These are phyloP conservation scores for Amanita subjunquillea DNA, from an alignment of 768 basidiomycete species.

Conservation along the genomic window DNA sequence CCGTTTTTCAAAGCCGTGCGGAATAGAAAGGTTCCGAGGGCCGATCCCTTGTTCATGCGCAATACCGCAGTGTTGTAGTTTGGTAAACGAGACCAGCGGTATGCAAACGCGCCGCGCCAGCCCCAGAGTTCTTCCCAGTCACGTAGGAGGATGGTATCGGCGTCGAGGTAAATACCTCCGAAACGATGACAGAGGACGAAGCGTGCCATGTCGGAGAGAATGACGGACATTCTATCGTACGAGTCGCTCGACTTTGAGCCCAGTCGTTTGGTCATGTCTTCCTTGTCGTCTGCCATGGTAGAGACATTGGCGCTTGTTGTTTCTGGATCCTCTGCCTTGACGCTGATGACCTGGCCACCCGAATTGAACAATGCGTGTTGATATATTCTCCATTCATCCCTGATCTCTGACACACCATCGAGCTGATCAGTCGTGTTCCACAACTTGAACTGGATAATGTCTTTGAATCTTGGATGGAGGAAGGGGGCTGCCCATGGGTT, in stretches of 20 bases:
- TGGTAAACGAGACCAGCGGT: slow-evolving; percentile 86
- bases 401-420: slow-evolving; percentile 77
- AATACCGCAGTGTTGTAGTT: slow-evolving; percentile 94
- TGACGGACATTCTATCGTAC: slow-evolving; percentile 87
- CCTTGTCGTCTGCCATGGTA: slow-evolving; percentile 36
- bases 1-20: slow-evolving; percentile 85
- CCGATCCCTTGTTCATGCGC: slow-evolving; percentile 80
- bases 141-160: slow-evolving; percentile 84
- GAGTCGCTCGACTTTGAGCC: slow-evolving; percentile 82
- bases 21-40: slow-evolving; percentile 85
- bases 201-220: slow-evolving; percentile 93
- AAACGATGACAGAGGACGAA: slow-evolving; percentile 91
- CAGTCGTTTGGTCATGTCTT: slow-evolving; percentile 59
- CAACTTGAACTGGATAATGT: slow-evolving; percentile 83
- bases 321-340: slow-evolving; percentile 23
- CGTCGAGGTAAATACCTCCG: slow-evolving; percentile 91
- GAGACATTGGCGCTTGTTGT: slow-evolving; percentile 36
- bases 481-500: slow-evolving; percentile 93
- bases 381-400: slow-evolving; percentile 77
- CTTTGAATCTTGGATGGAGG: slow-evolving; percentile 79
- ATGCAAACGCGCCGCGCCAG: slow-evolving; percentile 90
- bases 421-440: slow-evolving; percentile 98
- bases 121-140: slow-evolving; percentile 98
- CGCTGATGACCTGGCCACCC: slow-evolving; percentile 65
- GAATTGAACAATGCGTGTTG: slow-evolving; percentile 78